Base-by-base conservation (phyloP, 495 filamentous ascomycete species). In the Letharia lupina region DNA sequence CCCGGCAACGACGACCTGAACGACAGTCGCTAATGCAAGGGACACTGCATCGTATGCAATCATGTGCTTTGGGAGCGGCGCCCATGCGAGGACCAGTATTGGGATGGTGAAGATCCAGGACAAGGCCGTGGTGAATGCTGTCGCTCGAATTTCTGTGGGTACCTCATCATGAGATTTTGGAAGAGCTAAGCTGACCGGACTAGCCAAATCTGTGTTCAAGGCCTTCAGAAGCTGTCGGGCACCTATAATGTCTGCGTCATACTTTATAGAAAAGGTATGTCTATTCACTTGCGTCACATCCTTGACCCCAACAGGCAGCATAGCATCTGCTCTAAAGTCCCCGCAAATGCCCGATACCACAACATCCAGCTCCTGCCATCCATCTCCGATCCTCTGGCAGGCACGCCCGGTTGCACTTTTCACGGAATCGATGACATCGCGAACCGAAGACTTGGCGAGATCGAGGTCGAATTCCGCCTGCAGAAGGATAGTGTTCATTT, bases 61-160 rank as follows among this genome's bases (percentile, higher is more conserved):
- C 9, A 78, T 68, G 16, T 72, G 70, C 28, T 79, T 69, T 15
- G 79, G 77, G n/a, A 87, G 73, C 3, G 83, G 81, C 47, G 84
- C 86, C 86, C 87, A 93, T 28, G 87, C 82, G 66, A 93, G 67
- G 28, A 92, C 79, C 5, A 93, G 74, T 3, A 93, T 86, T 0
- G 91, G 89, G n/a, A 93, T 78, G 0, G 91, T 93, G 28, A 92
- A 70, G 12, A 80, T 18, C 7, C 73, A 75, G 15, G 89, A 86
- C 9, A 85, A 66, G 12, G 88, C 20, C 0, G 86, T 89, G 75
- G 84, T 83, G 65, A 77, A 84, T 31, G 80, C 80, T 15, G 84
- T 75, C 58, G 81, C 71, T 23, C 78, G 81, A 11, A 91, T 35
- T 8, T 33, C 31, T 8, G 16, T 18, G 23, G 52, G 31, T 7